These are phyloP conservation scores for Serpula lacrymans DNA, from an alignment of 768 basidiomycete genomes.

Conservation along the genomic window DNA sequence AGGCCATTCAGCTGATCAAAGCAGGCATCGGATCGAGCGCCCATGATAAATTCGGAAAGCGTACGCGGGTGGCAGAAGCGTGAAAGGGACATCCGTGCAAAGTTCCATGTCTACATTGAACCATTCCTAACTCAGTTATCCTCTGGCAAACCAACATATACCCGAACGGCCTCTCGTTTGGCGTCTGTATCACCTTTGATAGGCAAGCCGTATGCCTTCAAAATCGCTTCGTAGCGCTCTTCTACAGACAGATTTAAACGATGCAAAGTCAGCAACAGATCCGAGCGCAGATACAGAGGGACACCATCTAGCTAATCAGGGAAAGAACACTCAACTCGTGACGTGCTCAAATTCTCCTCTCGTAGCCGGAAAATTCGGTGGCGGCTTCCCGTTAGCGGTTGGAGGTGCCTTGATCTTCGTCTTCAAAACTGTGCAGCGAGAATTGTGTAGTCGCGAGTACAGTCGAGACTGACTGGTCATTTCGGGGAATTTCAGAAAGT, in stretches of 20 bases:
- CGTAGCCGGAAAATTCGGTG: conserved; percentile 31
- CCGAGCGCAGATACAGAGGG: background rate
- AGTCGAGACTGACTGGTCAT: conserved; percentile 34
- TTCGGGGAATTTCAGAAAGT: background rate
- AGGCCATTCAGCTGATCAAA: too few species aligned
- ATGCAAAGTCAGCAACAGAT: background rate
- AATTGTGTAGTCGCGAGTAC: conserved; percentile 34
- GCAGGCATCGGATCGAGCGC: too few species aligned
- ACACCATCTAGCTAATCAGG: background rate
- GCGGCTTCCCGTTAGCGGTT: conserved; percentile 32
- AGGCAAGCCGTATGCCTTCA: conserved; percentile 32
- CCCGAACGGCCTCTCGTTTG: conserved; percentile 35
- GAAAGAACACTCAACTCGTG: conserved; percentile 28
- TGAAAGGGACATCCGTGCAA: too few species aligned
- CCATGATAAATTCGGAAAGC: too few species aligned
- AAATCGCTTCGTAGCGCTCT: conserved; percentile 38
- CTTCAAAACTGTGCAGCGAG: conserved; percentile 30
- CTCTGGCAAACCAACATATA: conserved; percentile 33
- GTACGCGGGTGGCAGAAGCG: too few species aligned
- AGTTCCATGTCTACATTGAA: too few species aligned
- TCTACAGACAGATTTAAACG: too few species aligned
- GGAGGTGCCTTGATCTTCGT: conserved; percentile 26
- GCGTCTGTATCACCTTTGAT: conserved; percentile 37
- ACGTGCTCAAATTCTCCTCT: conserved; percentile 45
- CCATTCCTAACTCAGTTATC: too few species aligned